Percentiles rank a stretch among this genome's conserved stretches.
phyloP scores from a whole-genome alignment of 176 grass and related monocot genomes.

The Leersia perrieri region DNA sequence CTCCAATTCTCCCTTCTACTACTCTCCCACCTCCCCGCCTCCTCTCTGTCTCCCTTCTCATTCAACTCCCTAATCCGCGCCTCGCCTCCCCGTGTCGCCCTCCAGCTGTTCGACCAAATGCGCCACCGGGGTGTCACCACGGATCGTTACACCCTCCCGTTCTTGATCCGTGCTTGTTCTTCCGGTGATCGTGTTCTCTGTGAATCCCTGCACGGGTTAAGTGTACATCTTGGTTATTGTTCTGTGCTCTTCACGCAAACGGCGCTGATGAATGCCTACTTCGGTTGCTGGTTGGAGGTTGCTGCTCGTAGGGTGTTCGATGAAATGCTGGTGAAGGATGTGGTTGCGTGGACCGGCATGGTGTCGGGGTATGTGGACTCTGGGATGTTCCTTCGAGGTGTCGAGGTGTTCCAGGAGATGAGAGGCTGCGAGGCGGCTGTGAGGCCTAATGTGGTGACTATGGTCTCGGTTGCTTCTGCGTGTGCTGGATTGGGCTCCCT shows the following conservation, averaged over 20 bases:
- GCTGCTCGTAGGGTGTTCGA: slow-evolving; percentile 35
- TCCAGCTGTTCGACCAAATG: slow-evolving; percentile 55
- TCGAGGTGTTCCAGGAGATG: slow-evolving; percentile 47
- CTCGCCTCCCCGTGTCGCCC: slow-evolving; percentile 16
- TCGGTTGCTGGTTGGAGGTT: neutral
- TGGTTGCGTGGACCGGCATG: slow-evolving; percentile 55
- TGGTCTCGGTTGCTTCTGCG: slow-evolving; percentile 46
- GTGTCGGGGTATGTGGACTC: slow-evolving; percentile 29
- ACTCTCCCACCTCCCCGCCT: slow-evolving; percentile 32
- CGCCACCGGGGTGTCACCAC: slow-evolving; percentile 31
- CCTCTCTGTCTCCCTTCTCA: slow-evolving; percentile 43
- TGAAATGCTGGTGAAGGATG: slow-evolving; percentile 41
- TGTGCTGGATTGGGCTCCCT: slow-evolving; percentile 46
- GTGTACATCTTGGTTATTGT: slow-evolving; percentile 27
- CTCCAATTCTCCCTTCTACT: slow-evolving; percentile 39
- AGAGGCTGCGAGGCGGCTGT: neutral
- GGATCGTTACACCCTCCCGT: slow-evolving; percentile 60
- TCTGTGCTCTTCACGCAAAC: slow-evolving; percentile 45
- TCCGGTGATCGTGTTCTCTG: slow-evolving; percentile 5
- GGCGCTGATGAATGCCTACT: slow-evolving; percentile 31
- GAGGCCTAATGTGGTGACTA: slow-evolving; percentile 35
- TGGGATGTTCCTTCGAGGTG: slow-evolving; percentile 10
- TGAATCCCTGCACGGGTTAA: slow-evolving; percentile 28
- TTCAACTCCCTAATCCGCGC: slow-evolving; percentile 71
- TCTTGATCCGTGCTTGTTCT: slow-evolving; percentile 59